A percentile compares a stretch with the other conserved stretches of the same genome.
phyloP scores from a whole-genome alignment of 75 land plant genomes.

The Larix kaempferi region DNA sequence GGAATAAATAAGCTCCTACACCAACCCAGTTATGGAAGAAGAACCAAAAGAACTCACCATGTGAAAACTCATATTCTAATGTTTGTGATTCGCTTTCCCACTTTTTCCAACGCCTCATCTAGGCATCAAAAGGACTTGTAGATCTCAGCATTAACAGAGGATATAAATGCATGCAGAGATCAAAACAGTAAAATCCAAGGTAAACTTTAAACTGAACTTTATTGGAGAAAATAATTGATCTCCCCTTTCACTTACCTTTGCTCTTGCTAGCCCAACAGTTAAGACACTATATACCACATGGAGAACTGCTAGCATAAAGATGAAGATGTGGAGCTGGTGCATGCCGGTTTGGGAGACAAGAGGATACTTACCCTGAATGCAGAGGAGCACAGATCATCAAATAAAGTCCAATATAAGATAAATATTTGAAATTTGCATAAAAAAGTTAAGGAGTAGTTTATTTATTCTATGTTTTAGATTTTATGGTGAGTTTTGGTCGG shows the following conservation, averaged over 20 bases:
- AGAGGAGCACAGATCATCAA: neutral
- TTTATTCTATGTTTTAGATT: no score
- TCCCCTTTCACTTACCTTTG: constrained; percentile 26
- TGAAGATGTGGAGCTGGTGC: constrained; percentile 55
- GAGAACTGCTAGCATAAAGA: constrained; percentile 46
- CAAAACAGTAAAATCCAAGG: neutral
- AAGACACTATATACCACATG: constrained; percentile 44
- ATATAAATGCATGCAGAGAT: neutral
- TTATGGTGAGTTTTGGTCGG: no score
- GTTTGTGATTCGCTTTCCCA: constrained; percentile 39
- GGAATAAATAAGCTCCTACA: no score
- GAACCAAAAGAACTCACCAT: constrained; percentile 17
- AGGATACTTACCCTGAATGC: constrained; percentile 35
- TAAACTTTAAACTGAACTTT: neutral
- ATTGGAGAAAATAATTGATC: neutral
- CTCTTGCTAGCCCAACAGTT: constrained; percentile 38
- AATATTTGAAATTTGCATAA: neutral
- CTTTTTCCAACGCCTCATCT: constrained; percentile 32
- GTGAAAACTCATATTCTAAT: constrained; percentile 23
- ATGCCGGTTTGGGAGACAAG: constrained; percentile 37
- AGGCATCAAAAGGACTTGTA: neutral
- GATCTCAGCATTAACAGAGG: constrained; percentile 5
- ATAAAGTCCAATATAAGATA: neutral
- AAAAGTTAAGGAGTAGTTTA: no score
- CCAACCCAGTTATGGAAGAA: neutral